phyloP scores from a whole-genome alignment of 192 early-diverging fungal species.

The Funneliformis geosporum region DNA sequence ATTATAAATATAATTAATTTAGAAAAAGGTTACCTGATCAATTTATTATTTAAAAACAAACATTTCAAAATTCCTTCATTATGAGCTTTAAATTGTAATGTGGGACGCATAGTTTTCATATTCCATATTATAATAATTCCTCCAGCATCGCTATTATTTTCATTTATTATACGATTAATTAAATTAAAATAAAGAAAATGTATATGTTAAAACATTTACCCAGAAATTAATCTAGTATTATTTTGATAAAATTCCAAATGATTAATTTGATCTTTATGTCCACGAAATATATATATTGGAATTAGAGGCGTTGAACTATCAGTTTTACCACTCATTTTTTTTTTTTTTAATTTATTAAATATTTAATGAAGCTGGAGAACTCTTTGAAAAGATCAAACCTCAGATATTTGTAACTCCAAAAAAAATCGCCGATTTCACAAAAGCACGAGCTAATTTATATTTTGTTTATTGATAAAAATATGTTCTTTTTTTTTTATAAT shows the following conservation, averaged over 20 bases:
- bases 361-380: no score
- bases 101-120: constrained; percentile 1
- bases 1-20: neutral
- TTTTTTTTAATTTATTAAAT: no score
- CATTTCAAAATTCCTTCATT: constrained; percentile 14
- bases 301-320: constrained; percentile 30
- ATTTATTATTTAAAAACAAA: neutral
- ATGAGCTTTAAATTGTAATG: constrained; percentile 27
- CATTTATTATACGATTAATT: neutral
- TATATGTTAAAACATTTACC: constrained; percentile 42
- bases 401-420: no score
- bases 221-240: constrained; percentile 40
- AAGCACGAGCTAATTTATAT: no score
- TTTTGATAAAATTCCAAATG: constrained; percentile 39
- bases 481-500: no score
- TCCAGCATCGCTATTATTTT: neutral
- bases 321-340: no score
- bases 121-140: constrained; percentile 22
- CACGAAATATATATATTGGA: constrained; percentile 47
- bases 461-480: no score
- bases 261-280: constrained; percentile 41
- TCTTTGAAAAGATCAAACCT: no score
- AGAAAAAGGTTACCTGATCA: constrained; percentile 20
- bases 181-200: constrained; percentile 24
- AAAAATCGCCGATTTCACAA: no score